Evolutionary conservation across 1,284 basidiomycete species (phyloP), one percentile per base, ranked within the genome.

Genomic region (Anthracocystis walkeri): DNA sequence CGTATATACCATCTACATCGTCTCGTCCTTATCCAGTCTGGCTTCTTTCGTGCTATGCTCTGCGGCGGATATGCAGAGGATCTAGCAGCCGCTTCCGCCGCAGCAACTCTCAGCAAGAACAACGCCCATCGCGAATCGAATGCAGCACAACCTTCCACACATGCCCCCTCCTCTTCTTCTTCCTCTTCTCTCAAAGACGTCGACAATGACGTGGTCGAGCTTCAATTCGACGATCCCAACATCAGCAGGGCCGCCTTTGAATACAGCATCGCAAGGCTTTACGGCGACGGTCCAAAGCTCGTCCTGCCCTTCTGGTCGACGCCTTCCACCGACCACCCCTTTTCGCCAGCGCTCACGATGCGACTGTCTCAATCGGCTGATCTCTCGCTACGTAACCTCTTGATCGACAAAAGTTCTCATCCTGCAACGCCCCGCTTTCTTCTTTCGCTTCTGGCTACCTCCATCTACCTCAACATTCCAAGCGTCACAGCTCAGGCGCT

Each of bases 381-480:
- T n/a, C 14, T 48, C n/a, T 41, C 58, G 44, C 86, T 86, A 7
- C 82, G 79, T 49, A 64, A 61, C 12, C 35, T 63, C 12, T 14
- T 64, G 31, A 70, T 72, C 49, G 62, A 57, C 48, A 81, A 84
- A 57, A 50, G 33, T 23, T 73, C 54, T 85, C 92, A 95, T 62
- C 90, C 91, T 0, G 92, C 91, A 0, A 90, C 91, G 1, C 93
- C 94, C 4, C 88, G 90, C 7, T 91, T 97, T 81, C 88, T 97
- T 2, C 88, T 95, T 12, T 95, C 93, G 6, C 89, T 96, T 18
- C 89, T 96, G 31, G 93, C 93, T 0, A 94, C 93, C 5, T 89
- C 93, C 0, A 89, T 92, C 46, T 97, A 94, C 85, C 90, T 97
- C 35, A 92, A 92, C 44, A 91, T 95, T 25, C 92, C 92, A 0